Conservation (phyloP, 345 rosid species). For the Linum usitatissimum region DNA sequence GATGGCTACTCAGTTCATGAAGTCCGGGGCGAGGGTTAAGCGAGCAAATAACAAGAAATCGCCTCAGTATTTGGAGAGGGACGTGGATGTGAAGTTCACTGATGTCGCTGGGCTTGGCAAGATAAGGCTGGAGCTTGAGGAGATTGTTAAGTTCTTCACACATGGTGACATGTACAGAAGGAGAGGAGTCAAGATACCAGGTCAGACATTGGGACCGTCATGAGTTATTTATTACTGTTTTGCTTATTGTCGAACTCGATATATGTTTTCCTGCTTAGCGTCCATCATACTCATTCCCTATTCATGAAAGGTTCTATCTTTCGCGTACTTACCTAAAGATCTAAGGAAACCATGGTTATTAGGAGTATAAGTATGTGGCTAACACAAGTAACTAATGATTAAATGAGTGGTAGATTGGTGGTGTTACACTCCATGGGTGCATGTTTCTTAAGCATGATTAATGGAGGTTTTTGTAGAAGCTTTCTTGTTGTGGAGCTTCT, state of each 20-base stretch:
- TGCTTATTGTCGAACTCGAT: background rate
- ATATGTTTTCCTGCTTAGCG: background rate
- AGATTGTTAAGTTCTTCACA: slow-evolving; percentile 88
- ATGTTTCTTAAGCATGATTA: no score
- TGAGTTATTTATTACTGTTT: background rate
- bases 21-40: slow-evolving; percentile 86
- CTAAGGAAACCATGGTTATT: no score
- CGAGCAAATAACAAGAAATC: slow-evolving; percentile 52
- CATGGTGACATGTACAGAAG: slow-evolving; percentile 92
- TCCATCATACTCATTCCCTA: no score
- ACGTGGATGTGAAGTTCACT: slow-evolving; percentile 71
- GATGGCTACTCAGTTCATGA: slow-evolving; percentile 90
- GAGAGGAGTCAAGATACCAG: slow-evolving; percentile 91
- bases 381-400: no score
- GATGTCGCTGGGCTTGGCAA: slow-evolving; percentile 98
- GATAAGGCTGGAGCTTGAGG: slow-evolving; percentile 89
- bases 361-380: no score
- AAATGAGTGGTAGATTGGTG: no score
- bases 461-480: no score
- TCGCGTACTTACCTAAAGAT: background rate
- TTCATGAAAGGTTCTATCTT: background rate
- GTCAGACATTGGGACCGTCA: slow-evolving; percentile 24
- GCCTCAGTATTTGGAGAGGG: slow-evolving; percentile 84
- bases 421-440: no score
- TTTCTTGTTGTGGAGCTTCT: no score